Evolutionary conservation across 2,329 filamentous ascomycete genomes (phyloP).

Genomic region (Colletotrichum chlorophyti): DNA sequence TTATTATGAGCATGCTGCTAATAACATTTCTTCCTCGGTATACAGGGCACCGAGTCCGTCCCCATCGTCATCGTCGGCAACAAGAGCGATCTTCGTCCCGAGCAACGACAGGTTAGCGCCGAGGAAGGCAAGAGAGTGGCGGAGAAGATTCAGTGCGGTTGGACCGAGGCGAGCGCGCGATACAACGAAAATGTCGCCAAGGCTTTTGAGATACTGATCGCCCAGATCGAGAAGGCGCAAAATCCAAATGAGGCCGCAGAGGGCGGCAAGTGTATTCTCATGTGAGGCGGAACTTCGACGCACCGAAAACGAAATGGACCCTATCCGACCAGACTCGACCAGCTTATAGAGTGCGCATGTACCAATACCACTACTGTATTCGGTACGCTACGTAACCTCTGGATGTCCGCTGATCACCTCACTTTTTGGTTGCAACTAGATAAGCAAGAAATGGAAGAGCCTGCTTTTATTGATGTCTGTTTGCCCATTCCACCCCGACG

Average conservation of each 20-base stretch:
- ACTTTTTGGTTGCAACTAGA: too few relatives aligned
- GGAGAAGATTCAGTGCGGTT: slow-evolving; percentile 88
- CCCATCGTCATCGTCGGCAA: slow-evolving; percentile 96
- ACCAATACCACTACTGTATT: too few relatives aligned
- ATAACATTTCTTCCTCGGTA: too few relatives aligned
- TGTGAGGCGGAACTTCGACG: too few relatives aligned
- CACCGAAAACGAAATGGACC: too few relatives aligned
- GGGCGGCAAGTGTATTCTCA: slow-evolving; percentile 81
- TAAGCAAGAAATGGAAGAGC: too few relatives aligned
- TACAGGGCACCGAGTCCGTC: slow-evolving; percentile 86
- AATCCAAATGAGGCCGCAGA: slow-evolving; percentile 85
- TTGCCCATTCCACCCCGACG: too few relatives aligned
- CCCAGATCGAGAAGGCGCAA: slow-evolving; percentile 92
- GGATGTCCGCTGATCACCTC: too few relatives aligned
- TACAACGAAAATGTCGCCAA: slow-evolving; percentile 94
- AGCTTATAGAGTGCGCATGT: not conserved
- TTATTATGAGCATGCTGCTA: too few relatives aligned
- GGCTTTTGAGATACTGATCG: slow-evolving; percentile 93
- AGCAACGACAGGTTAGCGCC: slow-evolving; percentile 87
- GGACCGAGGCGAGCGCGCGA: slow-evolving; percentile 92
- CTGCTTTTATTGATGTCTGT: too few relatives aligned
- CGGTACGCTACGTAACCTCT: too few relatives aligned
- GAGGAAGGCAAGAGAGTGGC: slow-evolving; percentile 87
- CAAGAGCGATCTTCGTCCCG: slow-evolving; percentile 91
- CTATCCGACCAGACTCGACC: too few relatives aligned